Base-by-base conservation (phyloP, 768 basidiomycete genomes). In the Aureoboletus auriporus region DNA sequence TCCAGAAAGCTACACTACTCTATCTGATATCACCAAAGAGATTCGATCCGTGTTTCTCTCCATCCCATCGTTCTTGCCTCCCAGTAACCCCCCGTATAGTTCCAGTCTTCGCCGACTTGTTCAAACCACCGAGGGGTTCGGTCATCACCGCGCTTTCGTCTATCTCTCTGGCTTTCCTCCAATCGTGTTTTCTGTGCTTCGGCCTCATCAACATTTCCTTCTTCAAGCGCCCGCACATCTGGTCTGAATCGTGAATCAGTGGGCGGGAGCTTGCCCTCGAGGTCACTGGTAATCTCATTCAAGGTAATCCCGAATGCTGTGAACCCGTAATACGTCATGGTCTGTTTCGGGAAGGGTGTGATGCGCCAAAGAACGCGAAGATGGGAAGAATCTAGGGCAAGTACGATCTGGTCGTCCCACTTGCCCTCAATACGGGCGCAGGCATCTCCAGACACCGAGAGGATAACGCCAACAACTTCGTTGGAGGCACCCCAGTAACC, bases 331-430 rank as follows among this genome's bases (percentile, higher is more conserved):
- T 80, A 83, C 42, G 86, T 79, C 43, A 75, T 73, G 14, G 79
- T 66, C 58, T 89, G 76, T 58, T 84, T 80, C 27, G 87, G 85
- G 68, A 87, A 91, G 10, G 86, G 80, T 10, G 75, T 66, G 36
- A 83, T 78, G 46, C 84, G 79, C 91, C 91, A 94, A 42, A 94
- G 75, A 38, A 89, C 75, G 46, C 76, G 83, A 60, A 87, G 79
- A 63, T 84, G 80, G 3, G 79, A 82, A 14, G 78, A 70, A 62
- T 84, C 85, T 26, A 85, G 70, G 40, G 77, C 78, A 54, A 81
- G 82, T n/a, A 79, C 78, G 50, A 93, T 67, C 56, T 83, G 81
- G 49, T 92, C 86, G 60, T 93, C 87, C 92, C 91, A 94, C 65
- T 86, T 91, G 40, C 91, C 91, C 65, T 92, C 89, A n/a, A 93